Conservation (phyloP, 257 asterid genomes). For the Forsythia viridissima region DNA sequence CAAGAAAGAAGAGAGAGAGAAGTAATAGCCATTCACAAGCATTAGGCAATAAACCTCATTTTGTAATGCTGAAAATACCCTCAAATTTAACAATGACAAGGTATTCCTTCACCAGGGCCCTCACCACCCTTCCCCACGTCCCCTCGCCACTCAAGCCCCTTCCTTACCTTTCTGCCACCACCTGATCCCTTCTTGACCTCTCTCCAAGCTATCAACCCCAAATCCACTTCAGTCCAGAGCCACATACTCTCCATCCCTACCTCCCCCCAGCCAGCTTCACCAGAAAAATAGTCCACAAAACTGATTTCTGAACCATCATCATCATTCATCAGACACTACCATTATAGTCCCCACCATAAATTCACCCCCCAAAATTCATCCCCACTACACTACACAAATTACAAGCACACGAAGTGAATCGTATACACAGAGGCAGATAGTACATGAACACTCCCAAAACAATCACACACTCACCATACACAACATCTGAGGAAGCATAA, state of each 20-base stretch:
- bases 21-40: background rate
- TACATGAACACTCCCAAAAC: background rate
- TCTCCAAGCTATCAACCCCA: background rate
- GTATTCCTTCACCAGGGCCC: no score
- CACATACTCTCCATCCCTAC: background rate
- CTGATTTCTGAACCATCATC: background rate
- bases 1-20: no score
- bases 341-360: background rate
- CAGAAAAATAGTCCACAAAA: background rate
- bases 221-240: background rate
- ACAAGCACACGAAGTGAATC: background rate
- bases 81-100: background rate
- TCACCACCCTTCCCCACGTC: background rate
- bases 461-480: background rate
- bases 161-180: background rate
- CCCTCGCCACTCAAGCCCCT: background rate
- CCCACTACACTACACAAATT: background rate
- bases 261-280: background rate
- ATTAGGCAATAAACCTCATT: background rate
- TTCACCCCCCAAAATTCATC: background rate
- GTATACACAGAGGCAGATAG: background rate
- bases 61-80: background rate
- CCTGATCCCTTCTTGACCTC: background rate
- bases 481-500: background rate
- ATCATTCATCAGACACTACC: background rate